These are phyloP conservation scores for Colletotrichum acutatum DNA, from an alignment of 2,329 filamentous ascomycete genomes.

Conservation along the genomic window DNA sequence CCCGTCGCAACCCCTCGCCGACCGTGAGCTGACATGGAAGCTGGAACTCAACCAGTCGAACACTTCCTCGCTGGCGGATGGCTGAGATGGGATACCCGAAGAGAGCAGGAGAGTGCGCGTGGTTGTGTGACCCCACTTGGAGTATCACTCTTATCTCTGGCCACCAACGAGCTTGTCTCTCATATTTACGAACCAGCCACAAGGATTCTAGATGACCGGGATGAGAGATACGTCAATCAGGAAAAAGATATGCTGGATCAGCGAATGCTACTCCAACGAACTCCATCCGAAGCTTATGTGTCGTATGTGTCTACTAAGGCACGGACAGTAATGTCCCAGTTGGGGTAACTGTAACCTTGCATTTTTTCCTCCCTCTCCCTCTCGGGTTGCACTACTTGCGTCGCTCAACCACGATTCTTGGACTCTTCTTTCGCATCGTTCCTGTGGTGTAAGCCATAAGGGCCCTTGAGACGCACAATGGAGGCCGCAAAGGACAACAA, in stretches of 20 bases:
- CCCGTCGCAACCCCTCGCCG: background rate
- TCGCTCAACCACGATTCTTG: background rate
- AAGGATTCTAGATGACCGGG: background rate
- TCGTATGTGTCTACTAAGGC: background rate
- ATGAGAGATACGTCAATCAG: constrained; percentile 3
- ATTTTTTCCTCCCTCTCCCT: background rate
- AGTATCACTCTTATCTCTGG: background rate
- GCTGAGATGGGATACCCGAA: background rate
- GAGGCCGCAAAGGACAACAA: constrained; percentile 9
- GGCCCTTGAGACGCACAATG: background rate
- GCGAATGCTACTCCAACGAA: background rate
- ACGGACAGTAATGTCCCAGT: background rate
- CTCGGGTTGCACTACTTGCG: background rate
- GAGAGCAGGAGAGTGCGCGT: background rate
- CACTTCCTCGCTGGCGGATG: background rate
- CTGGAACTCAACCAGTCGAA: background rate
- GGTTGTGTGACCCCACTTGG: background rate
- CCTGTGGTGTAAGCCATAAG: too few species aligned
- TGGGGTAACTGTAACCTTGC: background rate
- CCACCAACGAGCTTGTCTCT: background rate
- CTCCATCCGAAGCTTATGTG: background rate
- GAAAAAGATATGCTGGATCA: background rate
- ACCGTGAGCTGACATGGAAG: background rate
- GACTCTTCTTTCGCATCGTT: background rate
- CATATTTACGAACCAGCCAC: background rate